A percentile compares a stretch with the other conserved stretches of the same genome.
phyloP scores from a whole-genome alignment of 2,329 filamentous ascomycete genomes.

The Fusarium longipes region DNA sequence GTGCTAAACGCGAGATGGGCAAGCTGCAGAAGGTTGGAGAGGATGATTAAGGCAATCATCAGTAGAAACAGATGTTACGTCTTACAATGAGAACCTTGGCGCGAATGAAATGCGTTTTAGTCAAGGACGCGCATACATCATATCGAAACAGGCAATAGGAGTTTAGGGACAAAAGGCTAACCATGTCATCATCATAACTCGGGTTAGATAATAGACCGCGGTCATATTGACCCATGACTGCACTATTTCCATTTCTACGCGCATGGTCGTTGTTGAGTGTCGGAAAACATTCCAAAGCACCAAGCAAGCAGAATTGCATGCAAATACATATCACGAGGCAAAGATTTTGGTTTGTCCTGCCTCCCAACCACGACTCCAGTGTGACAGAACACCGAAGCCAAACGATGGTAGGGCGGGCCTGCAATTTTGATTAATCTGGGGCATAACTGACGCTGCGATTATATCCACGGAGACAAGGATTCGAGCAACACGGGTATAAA shows the following conservation, averaged over 20 bases:
- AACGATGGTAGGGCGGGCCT: constrained; percentile 67
- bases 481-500: constrained; percentile 85
- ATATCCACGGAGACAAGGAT: constrained; percentile 65
- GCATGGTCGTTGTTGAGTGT: not conserved
- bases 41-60: constrained; percentile 61
- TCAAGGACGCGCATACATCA: constrained; percentile 23
- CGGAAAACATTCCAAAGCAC: not conserved
- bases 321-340: constrained; percentile 8
- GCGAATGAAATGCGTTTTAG: not conserved
- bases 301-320: not conserved
- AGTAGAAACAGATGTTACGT: not conserved
- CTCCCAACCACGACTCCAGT: constrained; percentile 51
- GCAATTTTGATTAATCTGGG: constrained; percentile 85
- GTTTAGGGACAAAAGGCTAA: constrained; percentile 35
- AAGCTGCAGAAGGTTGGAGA: constrained; percentile 96
- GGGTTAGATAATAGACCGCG: constrained; percentile 40
- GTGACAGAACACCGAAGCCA: constrained; percentile 49
- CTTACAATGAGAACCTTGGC: constrained; percentile 2
- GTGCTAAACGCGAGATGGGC: constrained; percentile 91
- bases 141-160: constrained; percentile 30
- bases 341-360: constrained; percentile 56
- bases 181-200: constrained; percentile 15
- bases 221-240: constrained; percentile 2
- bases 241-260: not conserved
- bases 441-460: constrained; percentile 79